Evolutionary conservation across 1,284 basidiomycete species (phyloP), one percentile per base, ranked within the genome.

Genomic region (Ceratobasidium sp.): DNA sequence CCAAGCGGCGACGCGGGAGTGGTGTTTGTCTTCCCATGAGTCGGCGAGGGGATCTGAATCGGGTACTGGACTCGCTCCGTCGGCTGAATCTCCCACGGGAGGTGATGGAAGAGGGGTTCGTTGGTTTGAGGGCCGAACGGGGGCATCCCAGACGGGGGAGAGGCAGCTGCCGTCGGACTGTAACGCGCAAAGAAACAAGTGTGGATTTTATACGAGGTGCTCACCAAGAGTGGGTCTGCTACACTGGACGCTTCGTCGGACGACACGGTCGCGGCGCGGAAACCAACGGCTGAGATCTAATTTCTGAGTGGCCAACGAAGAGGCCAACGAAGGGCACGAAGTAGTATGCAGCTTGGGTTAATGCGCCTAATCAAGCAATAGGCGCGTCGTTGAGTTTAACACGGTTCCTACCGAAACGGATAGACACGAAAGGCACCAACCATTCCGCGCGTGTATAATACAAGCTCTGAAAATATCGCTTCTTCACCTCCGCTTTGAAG

Each of bases 1-100:
- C 94, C 94, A 96, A 77, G 85, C 82, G 46, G 85, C 84, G 9
- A 93, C 83, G 73, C 93, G 90, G 0, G 86, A 82, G 68, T 95
- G 90, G 81, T 92, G 91, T 77, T 89, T 86, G 7, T 84, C 81
- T 77, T 88, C 87, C 89, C 89, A 90, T 24, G 80, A 78, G 9
- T 84, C 84, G 56, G 43, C 1, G 13, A 62, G 43, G 14, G 69
- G 69, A 37, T 72, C 69, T n/a, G 58, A 39, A 49, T 29, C 58
- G n/a, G 69, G 58, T 19, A 46, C 69, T 2, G 58, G 62, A 48
- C 58, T 62, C 27, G 69, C 43, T 39, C 62, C 69, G 48, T 62
- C 69, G 37, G 58, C 58, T 41, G 24, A 48, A 34, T 48, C 51
- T 5, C 53, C 58, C 8, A 27, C 69, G 37, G 69, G 68, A 48